Base-by-base conservation (phyloP, 2,329 filamentous ascomycete species). In the Zalaria obscura region DNA sequence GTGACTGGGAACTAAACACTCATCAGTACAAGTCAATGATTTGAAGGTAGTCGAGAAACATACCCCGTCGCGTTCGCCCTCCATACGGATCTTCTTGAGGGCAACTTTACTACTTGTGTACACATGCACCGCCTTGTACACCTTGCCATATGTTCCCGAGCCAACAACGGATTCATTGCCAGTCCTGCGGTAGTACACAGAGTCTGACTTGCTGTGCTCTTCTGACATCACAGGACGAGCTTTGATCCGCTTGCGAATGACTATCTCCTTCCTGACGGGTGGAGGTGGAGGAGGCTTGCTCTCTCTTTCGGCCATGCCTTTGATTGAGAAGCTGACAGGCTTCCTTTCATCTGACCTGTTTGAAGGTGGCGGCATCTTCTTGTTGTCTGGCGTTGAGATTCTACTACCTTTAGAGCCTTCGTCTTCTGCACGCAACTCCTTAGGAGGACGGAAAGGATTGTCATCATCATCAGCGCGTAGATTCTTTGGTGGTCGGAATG, bases 121-220 rank as follows among this genome's bases (percentile, higher is more conserved):
- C n/a, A 91, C 84, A 54, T 94, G 86, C 5, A 87, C 68, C n/a
- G 78, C 87, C 59, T 93, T 93, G 69, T 93, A 94, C 4, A 94
- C 87, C 60, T 93, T 93, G 40, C 86, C 91, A 53, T 95, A 96
- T 0, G 89, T 96, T 7, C 89, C 89, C 35, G 89, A 93, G 10
- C 89, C 89, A 18, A 96, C 82, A 0, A 96, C 89, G 0, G 89
- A 96, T 58, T 93, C 89, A 52, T 96, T 94, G n/a, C 89, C 89
- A 1, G 88, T 88, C 57, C 95, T 96, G 48, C 89, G 75, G 64
- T 82, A 94, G 61, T 93, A 96, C 3, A 96, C 87, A 0, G 88
- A 95, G 36, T 89, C 82, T 0, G 88, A 93, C 4, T 71, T 67
- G 7, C 78, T 76, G 52, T 89, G 75, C 28, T 94, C 84, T 25